Percentiles rank a stretch among this genome's conserved stretches.
phyloP scores from a whole-genome alignment of 2,329 filamentous ascomycete genomes.

The Pseudogymnoascus verrucosus region DNA sequence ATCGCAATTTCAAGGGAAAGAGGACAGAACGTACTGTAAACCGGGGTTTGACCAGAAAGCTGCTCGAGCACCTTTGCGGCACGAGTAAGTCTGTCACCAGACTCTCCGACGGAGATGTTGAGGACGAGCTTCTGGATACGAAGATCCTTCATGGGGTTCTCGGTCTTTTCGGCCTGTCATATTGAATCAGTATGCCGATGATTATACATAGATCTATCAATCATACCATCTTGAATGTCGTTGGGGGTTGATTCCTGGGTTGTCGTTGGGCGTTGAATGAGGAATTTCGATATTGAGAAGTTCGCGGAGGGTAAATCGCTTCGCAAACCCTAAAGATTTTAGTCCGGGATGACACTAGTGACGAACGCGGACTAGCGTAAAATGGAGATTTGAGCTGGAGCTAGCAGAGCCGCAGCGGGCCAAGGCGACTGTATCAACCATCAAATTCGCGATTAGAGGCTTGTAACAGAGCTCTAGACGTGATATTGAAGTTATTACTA shows the following conservation, averaged over 20 bases:
- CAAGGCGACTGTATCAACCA: constrained; percentile 5
- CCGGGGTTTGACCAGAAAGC: constrained; percentile 97
- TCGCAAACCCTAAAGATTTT: constrained; percentile 12
- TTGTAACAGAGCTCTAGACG: constrained; percentile 18
- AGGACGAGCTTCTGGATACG: constrained; percentile 99
- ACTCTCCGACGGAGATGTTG: constrained; percentile 99
- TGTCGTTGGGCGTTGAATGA: constrained; percentile 7
- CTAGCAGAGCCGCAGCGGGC: constrained; percentile 11
- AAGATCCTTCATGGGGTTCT: constrained; percentile 99
- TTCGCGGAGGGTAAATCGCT: constrained; percentile 9
- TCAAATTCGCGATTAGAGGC: constrained; percentile 11
- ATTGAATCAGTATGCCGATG: constrained; percentile 19
- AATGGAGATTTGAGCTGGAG: constrained; percentile 10
- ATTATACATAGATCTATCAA: not conserved
- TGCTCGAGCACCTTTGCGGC: constrained; percentile 99
- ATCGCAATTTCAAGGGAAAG: not conserved
- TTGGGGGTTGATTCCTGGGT: constrained; percentile 9
- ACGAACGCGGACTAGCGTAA: not conserved
- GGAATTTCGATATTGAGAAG: constrained; percentile 9
- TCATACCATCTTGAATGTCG: constrained; percentile 13
- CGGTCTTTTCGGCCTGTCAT: constrained; percentile 67
- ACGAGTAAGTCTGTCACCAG: constrained; percentile 99
- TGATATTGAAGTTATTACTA: constrained; percentile 24
- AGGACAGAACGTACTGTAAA: constrained; percentile 71
- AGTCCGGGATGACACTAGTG: constrained; percentile 1